Evolutionary conservation across 176 grass and related monocot genomes (phyloP).

Genomic region (Carex pumila): DNA sequence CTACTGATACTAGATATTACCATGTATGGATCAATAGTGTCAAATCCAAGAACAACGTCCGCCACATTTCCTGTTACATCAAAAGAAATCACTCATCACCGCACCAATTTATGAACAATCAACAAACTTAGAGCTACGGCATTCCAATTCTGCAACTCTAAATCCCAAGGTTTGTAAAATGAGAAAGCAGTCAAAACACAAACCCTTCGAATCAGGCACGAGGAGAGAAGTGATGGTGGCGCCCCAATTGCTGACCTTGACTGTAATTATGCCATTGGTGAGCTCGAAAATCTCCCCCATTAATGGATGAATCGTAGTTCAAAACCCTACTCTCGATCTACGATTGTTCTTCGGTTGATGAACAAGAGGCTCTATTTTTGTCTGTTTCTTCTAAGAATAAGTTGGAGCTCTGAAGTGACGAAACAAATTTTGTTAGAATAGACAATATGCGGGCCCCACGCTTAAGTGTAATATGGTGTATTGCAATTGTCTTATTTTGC

Average conservation of each 20-base stretch:
- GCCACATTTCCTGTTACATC: slow-evolving; percentile 44
- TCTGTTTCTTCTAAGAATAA: not conserved
- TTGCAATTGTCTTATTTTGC: not conserved
- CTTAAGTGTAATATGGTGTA: not conserved
- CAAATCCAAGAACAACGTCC: slow-evolving; percentile 90
- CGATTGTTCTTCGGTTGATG: not conserved
- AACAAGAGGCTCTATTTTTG: slow-evolving; percentile 4
- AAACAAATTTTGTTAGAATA: not conserved
- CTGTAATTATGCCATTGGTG: slow-evolving; percentile 68
- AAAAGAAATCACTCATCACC: not conserved
- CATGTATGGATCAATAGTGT: slow-evolving; percentile 61
- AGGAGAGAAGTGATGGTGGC: slow-evolving; percentile 87
- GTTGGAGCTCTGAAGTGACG: not conserved
- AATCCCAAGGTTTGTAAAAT: not conserved
- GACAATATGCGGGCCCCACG: not conserved
- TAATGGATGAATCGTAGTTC: not conserved
- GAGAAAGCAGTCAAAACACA: not conserved
- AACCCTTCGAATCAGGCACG: slow-evolving; percentile 68
- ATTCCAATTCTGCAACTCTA: not conserved
- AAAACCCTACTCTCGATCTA: not conserved
- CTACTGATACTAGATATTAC: slow-evolving; percentile 27
- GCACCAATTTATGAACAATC: slow-evolving; percentile 2
- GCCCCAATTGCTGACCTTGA: slow-evolving; percentile 67
- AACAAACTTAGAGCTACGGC: not conserved
- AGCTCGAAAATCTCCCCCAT: slow-evolving; percentile 67